A percentile compares a stretch with the other conserved stretches of the same genome.
phyloP scores from a whole-genome alignment of 129 eudicot species.

The Tagetes erecta region DNA sequence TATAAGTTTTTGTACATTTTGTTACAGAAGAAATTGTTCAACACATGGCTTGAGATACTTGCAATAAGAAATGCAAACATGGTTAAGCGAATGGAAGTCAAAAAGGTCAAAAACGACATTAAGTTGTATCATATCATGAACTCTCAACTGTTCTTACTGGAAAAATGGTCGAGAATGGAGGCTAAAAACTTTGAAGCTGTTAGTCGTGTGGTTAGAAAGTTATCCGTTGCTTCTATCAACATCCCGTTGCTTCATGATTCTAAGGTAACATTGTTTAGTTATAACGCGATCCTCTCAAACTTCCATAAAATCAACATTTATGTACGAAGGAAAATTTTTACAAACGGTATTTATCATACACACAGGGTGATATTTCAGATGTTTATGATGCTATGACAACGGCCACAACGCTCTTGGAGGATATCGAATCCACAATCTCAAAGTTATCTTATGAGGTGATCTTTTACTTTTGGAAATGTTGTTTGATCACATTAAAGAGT shows the following conservation, averaged over 20 bases:
- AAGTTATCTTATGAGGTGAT: conserved; percentile 37
- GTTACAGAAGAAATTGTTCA: conserved; percentile 57
- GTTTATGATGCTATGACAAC: conserved; percentile 38
- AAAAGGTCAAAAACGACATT: conserved; percentile 51
- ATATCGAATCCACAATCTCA: conserved; percentile 39
- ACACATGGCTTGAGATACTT: conserved; percentile 54
- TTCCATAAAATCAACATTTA: background rate
- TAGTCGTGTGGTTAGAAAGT: conserved; percentile 69
- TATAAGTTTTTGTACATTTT: background rate
- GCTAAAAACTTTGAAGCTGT: conserved; percentile 71
- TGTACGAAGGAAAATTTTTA: background rate
- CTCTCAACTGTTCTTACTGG: conserved; percentile 53
- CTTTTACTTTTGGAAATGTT: background rate
- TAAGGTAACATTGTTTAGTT: conserved; percentile 39
- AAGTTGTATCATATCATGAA: conserved; percentile 46
- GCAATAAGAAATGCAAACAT: conserved; percentile 46
- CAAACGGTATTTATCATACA: background rate
- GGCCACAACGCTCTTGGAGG: conserved; percentile 40
- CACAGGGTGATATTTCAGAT: conserved; percentile 46
- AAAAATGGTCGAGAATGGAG: conserved; percentile 70
- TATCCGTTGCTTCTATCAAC: conserved; percentile 56
- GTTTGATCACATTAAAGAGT: background rate
- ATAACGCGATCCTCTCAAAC: background rate
- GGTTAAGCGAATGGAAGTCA: conserved; percentile 47
- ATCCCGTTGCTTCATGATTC: conserved; percentile 67